These are phyloP conservation scores for Cucurbita moschata DNA, from an alignment of 306 rosid species.

Conservation along the genomic window DNA sequence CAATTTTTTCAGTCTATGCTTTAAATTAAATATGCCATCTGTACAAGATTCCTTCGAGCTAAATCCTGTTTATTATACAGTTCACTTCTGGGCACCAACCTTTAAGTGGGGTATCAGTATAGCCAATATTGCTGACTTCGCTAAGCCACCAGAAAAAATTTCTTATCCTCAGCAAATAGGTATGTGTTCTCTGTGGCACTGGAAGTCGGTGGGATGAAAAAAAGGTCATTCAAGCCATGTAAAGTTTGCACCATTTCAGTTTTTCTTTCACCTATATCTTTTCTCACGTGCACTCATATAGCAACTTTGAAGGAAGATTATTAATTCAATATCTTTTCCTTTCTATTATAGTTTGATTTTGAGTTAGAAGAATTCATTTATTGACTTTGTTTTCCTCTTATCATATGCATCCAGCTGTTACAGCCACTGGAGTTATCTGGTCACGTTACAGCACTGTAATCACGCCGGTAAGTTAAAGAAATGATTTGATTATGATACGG, in stretches of 20 bases:
- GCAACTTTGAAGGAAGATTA: neutral
- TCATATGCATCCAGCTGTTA: conserved; percentile 45
- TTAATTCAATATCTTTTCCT: neutral
- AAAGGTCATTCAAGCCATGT: neutral
- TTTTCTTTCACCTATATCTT: neutral
- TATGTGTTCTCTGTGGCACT: conserved; percentile 15
- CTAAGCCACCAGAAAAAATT: conserved; percentile 80
- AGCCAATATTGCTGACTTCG: conserved; percentile 81
- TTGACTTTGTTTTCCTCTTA: conserved; percentile 6
- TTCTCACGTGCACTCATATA: neutral
- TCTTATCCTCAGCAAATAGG: conserved; percentile 96
- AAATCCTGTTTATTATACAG: conserved; percentile 26
- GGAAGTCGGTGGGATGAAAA: neutral
- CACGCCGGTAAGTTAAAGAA: conserved; percentile 58
- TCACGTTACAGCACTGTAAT: conserved; percentile 91
- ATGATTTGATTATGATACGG: neutral
- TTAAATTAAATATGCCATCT: neutral
- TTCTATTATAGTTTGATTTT: neutral
- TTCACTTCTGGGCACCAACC: conserved; percentile 99
- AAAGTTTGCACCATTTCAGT: neutral
- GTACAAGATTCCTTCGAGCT: neutral
- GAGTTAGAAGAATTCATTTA: neutral
- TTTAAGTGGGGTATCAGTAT: conserved; percentile 97
- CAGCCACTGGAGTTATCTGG: conserved; percentile 82
- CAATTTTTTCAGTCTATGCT: neutral